phyloP scores from a whole-genome alignment of 2,329 filamentous ascomycete genomes.

The Nakataea oryzae region DNA sequence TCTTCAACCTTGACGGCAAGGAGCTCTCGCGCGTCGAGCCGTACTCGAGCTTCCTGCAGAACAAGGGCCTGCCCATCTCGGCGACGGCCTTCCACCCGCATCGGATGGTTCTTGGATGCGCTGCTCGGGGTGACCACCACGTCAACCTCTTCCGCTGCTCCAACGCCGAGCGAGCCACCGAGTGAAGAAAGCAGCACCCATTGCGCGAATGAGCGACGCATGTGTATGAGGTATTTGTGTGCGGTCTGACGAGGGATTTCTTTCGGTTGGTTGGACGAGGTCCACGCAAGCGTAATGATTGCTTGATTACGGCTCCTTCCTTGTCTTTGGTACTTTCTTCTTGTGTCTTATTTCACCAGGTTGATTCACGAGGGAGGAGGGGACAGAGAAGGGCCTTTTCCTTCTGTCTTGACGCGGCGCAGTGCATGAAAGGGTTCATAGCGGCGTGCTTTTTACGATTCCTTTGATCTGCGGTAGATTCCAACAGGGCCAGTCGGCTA shows the following conservation, averaged over 20 bases:
- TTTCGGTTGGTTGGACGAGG: not conserved
- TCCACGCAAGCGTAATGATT: not conserved
- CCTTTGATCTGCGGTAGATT: not conserved
- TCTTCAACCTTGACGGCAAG: constrained; percentile 79
- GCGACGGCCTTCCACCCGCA: constrained; percentile 94
- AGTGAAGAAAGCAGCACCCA: constrained; percentile 9
- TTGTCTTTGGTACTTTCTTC: not conserved
- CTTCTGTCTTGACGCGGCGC: not conserved
- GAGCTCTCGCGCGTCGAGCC: constrained; percentile 79
- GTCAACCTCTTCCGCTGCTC: constrained; percentile 79
- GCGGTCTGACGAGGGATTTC: not conserved
- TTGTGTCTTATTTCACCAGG: not conserved
- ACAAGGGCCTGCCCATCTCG: constrained; percentile 71
- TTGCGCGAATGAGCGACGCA: not conserved
- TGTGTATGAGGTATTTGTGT: not conserved
- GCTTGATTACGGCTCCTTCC: not conserved
- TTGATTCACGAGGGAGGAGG: not conserved
- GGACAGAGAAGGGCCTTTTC: not conserved
- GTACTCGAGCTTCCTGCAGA: constrained; percentile 79
- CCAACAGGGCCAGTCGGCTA: not conserved
- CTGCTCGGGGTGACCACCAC: constrained; percentile 77
- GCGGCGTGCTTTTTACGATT: not conserved
- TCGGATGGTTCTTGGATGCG: constrained; percentile 79
- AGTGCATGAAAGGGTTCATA: not conserved
- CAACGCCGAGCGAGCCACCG: constrained; percentile 17